Conservation (phyloP, 225 moss, liverwort and hornwort genomes). For the Asterella californica region DNA sequence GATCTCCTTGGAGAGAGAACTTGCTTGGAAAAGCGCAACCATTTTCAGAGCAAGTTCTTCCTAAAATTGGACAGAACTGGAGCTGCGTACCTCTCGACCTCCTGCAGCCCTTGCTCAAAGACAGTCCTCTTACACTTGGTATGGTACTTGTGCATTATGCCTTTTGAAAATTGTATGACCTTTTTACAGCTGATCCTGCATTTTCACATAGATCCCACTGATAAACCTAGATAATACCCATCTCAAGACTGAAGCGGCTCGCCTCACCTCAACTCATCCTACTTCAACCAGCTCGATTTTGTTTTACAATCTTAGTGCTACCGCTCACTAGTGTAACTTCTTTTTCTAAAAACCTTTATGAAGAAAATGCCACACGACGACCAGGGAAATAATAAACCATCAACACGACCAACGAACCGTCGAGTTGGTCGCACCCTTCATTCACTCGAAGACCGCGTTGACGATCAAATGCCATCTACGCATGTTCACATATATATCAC, state of each 20-base stretch:
- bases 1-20: background rate
- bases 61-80: background rate
- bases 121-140: conserved; percentile 83
- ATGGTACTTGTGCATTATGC: conserved; percentile 72
- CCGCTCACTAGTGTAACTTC: too few species aligned
- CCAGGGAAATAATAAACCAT: too few species aligned
- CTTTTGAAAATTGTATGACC: conserved; percentile 69
- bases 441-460: too few species aligned
- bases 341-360: too few species aligned
- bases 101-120: conserved; percentile 90
- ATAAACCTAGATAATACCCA: too few species aligned
- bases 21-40: background rate
- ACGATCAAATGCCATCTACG: too few species aligned
- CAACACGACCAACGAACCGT: too few species aligned
- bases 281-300: too few species aligned
- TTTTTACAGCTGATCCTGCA: conserved; percentile 60
- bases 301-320: too few species aligned
- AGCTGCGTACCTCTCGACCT: conserved; percentile 56
- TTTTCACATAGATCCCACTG: background rate
- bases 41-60: background rate
- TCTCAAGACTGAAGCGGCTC: background rate
- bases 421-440: too few species aligned
- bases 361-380: too few species aligned
- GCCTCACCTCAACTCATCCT: background rate
- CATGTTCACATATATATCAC: too few species aligned